Evolutionary conservation across 2,329 filamentous ascomycete genomes (phyloP), one percentile per base, ranked within the genome.

Genomic region (Coleophoma crateriformis): DNA sequence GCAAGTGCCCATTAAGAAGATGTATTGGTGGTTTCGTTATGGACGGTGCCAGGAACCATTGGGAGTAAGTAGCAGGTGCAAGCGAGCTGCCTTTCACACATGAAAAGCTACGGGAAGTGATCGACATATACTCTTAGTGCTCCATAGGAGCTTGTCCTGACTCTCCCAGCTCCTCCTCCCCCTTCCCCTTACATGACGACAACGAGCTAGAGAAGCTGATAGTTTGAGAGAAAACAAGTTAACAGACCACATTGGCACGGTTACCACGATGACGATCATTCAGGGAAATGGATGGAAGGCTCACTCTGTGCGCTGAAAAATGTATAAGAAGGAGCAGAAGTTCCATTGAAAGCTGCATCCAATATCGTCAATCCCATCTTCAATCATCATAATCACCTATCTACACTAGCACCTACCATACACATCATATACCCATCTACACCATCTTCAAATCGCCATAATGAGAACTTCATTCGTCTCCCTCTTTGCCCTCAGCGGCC

Each of bases 401-500:
- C 27, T 27, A 7, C 27, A 27, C 27, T 10, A 27, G 8, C 3
- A 10, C 27, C 27, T 7, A 27, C 27, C 27, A 27, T 27, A 27
- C 27, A 41, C 8, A 17, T 41, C 27, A 41, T 14, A 17, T 20
- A 12, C 7, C 19, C 17, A 41, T 19, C 22, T 15, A 38, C 7
- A 20, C 15, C 17, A 41, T n/a, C 14, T 46, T 20, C 20, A 47
- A 47, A 53, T 44, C 51, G 42, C 40, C 41, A 60, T 53, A 20
- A 60, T 59, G 54, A 50, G 46, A 50, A 58, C 60, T 49, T 46
- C 54, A 56, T 50, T 60, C 50, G 52, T 51, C 39, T 41, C 49
- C 48, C 15, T 59, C 46, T 42, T 37, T 33, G 49, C 63, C 48
- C 41, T 71, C 39, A 33, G 61, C 48, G 49, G 63, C 48, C 41